Percentiles rank a stretch among this genome's conserved stretches.
phyloP scores from a whole-genome alignment of 768 basidiomycete species.

The Russula abietina region DNA sequence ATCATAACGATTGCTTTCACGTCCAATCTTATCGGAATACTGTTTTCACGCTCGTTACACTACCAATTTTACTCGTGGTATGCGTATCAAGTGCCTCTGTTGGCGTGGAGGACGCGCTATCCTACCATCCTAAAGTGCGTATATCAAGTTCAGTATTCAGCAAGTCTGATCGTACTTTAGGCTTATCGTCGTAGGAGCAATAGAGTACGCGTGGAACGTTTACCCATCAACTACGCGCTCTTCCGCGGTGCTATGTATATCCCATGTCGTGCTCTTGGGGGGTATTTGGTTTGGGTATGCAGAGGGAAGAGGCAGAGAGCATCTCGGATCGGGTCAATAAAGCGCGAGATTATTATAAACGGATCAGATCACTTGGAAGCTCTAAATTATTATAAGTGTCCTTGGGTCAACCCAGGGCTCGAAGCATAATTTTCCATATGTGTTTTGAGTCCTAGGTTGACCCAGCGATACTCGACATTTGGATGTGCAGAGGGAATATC shows the following conservation, averaged over 20 bases:
- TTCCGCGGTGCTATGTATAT: conserved; percentile 48
- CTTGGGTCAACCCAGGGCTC: too few species aligned
- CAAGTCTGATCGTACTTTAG: conserved; percentile 36
- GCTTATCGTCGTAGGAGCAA: conserved; percentile 47
- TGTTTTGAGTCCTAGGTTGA: too few species aligned
- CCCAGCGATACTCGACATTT: too few species aligned
- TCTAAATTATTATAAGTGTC: too few species aligned
- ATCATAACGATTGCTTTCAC: conserved; percentile 79
- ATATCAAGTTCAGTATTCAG: conserved; percentile 11
- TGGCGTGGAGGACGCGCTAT: conserved; percentile 69
- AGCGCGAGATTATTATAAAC: background rate
- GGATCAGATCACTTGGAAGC: background rate
- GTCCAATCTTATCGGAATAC: conserved; percentile 84
- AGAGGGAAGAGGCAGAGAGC: conserved; percentile 3
- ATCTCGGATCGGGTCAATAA: background rate
- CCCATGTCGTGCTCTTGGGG: conserved; percentile 46
- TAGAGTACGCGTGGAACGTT: conserved; percentile 86
- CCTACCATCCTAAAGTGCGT: conserved; percentile 57
- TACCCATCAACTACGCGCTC: conserved; percentile 74
- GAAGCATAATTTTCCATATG: too few species aligned
- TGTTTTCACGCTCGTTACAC: conserved; percentile 90
- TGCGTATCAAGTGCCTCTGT: conserved; percentile 80
- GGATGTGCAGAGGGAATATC: too few species aligned
- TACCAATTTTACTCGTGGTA: conserved; percentile 99
- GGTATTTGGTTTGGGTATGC: conserved; percentile 50